phyloP scores from a whole-genome alignment of 768 basidiomycete species.

The Amanita rubescens region DNA sequence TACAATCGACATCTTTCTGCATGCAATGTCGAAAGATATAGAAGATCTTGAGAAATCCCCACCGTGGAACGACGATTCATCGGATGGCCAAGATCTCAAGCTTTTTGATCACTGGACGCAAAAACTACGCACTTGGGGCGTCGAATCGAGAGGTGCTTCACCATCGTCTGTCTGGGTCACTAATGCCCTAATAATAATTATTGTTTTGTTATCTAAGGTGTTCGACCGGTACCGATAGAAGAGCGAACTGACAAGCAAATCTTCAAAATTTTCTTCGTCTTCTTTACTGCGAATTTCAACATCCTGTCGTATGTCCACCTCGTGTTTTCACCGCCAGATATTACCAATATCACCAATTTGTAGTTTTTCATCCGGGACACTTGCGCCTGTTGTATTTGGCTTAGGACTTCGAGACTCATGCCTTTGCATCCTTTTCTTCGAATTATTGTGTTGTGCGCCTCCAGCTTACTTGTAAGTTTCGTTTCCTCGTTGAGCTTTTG shows the following conservation, averaged over 20 bases:
- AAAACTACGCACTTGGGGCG: slow-evolving; percentile 13
- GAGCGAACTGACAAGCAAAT: slow-evolving; percentile 54
- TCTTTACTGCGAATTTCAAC: slow-evolving; percentile 69
- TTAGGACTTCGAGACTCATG: slow-evolving; percentile 57
- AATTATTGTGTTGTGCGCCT: slow-evolving; percentile 47
- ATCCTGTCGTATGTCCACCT: slow-evolving; percentile 41
- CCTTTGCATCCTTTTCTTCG: slow-evolving; percentile 62
- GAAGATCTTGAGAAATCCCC: not conserved
- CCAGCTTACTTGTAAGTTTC: slow-evolving; percentile 53
- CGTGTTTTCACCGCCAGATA: not conserved
- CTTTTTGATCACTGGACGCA: not conserved
- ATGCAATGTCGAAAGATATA: not conserved
- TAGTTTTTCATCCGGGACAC: slow-evolving; percentile 61
- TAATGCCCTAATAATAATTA: too few species aligned
- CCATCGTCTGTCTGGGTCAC: not conserved
- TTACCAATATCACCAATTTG: not conserved
- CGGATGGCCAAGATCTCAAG: not conserved
- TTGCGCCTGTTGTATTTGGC: slow-evolving; percentile 54
- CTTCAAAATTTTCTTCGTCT: slow-evolving; percentile 69
- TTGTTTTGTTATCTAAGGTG: slow-evolving; percentile 38
- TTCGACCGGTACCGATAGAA: slow-evolving; percentile 47
- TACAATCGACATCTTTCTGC: too few species aligned
- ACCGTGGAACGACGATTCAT: not conserved
- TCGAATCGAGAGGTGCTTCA: slow-evolving; percentile 26
- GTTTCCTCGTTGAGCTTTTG: not conserved